Evolutionary conservation across 345 rosid species (phyloP).

Genomic region (Eucalyptus tenuipes): DNA sequence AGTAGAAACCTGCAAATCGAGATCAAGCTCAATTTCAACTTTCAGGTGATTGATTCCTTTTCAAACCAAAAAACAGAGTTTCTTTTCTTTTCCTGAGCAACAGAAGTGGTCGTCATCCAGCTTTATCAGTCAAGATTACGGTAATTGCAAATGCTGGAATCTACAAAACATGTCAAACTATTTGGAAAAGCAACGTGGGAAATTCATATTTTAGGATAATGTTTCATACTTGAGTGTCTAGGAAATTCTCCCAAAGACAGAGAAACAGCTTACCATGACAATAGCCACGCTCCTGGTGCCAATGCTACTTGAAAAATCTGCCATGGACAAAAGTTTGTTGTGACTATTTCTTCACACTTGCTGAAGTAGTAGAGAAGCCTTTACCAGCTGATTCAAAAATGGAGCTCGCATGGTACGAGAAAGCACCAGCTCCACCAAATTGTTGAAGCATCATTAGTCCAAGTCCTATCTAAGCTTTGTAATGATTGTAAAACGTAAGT

Average conservation of each 20-base stretch:
- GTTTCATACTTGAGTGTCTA: not conserved
- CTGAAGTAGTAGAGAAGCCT: not conserved
- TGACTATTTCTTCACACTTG: not conserved
- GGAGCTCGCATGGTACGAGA: slow-evolving; percentile 23
- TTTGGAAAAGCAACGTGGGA: not conserved
- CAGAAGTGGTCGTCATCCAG: slow-evolving; percentile 39
- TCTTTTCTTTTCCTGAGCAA: slow-evolving; percentile 11
- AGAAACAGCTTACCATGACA: slow-evolving; percentile 10
- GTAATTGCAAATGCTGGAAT: slow-evolving; percentile 12
- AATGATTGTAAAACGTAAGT: not conserved
- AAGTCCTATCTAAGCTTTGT: slow-evolving; percentile 27
- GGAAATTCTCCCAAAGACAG: not conserved
- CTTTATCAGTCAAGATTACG: slow-evolving; percentile 31
- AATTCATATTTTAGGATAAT: not conserved
- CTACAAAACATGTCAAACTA: not conserved
- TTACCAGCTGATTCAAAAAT: slow-evolving; percentile 45
- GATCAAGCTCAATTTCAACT: not conserved
- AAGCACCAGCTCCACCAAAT: slow-evolving; percentile 34
- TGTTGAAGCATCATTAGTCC: slow-evolving; percentile 60
- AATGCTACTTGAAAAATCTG: slow-evolving; percentile 22
- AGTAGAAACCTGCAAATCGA: not conserved
- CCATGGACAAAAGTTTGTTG: not conserved
- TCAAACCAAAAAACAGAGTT: not conserved
- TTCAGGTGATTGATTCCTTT: not conserved
- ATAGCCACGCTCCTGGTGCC: slow-evolving; percentile 28